A percentile compares a stretch with the other conserved stretches of the same genome.
phyloP scores from a whole-genome alignment of 2,329 filamentous ascomycete species.

The Mariannaea elegans region DNA sequence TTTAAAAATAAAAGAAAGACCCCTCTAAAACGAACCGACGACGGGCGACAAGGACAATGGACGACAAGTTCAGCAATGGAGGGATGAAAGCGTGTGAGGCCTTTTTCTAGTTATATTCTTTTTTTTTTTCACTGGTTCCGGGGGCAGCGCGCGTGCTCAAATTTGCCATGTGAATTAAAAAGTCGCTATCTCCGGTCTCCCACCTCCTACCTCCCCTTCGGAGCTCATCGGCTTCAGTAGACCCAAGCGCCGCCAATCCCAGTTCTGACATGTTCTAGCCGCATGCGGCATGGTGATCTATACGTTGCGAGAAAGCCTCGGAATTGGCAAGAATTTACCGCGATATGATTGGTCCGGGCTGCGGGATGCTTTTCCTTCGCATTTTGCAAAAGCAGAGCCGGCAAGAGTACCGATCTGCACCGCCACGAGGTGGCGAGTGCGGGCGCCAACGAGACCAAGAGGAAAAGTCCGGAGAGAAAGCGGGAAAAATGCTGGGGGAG shows the following conservation, averaged over 20 bases:
- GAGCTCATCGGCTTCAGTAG: constrained; percentile 30
- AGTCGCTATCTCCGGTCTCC: constrained; percentile 39
- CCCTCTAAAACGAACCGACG: not conserved
- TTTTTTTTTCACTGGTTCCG: constrained; percentile 28
- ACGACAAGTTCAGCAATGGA: constrained; percentile 8
- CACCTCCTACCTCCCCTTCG: constrained; percentile 8
- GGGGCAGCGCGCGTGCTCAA: constrained; percentile 28
- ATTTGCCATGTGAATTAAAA: constrained; percentile 42
- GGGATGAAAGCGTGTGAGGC: constrained; percentile 18
- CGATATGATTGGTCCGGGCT: constrained; percentile 38
- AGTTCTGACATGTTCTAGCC: constrained; percentile 21
- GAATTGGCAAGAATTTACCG: constrained; percentile 23
- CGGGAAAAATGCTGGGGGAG: constrained; percentile 11
- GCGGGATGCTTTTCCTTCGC: constrained; percentile 30
- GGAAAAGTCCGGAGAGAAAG: constrained; percentile 32
- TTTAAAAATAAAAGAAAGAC: constrained; percentile 1
- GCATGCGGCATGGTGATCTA: constrained; percentile 11
- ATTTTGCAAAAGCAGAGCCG: too few relatives aligned
- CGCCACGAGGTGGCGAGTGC: constrained; percentile 43
- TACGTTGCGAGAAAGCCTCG: constrained; percentile 44
- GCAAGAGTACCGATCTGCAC: too few relatives aligned
- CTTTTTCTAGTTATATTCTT: constrained; percentile 14
- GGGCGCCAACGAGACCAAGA: not conserved
- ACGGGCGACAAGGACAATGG: constrained; percentile 1
- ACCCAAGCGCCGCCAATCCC: constrained; percentile 31